Percentiles rank a stretch among this genome's conserved stretches.
Evolutionary conservation across 2,329 filamentous ascomycete genomes (phyloP).

Genomic region (Westerdykella ornata): DNA sequence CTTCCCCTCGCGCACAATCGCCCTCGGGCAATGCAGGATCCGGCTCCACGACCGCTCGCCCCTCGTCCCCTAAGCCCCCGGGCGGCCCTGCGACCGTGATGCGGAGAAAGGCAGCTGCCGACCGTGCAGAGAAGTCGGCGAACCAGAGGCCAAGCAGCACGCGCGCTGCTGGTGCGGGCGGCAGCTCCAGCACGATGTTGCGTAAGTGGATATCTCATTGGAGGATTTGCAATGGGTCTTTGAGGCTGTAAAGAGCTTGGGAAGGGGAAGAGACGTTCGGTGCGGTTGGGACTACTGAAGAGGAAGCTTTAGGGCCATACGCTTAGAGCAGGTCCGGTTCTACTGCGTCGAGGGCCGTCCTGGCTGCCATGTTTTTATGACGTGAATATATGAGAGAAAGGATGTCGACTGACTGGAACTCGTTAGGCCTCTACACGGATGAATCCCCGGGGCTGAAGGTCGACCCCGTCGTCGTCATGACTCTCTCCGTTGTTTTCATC

Average conservation of each 20-base stretch:
- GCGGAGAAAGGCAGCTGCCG: slow-evolving; percentile 87
- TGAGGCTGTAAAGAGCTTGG: neutral
- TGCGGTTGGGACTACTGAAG: neutral
- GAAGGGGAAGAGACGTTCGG: neutral
- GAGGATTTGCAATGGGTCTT: neutral
- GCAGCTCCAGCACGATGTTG: slow-evolving; percentile 97
- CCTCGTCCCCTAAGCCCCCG: slow-evolving; percentile 80
- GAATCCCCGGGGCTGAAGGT: slow-evolving; percentile 97
- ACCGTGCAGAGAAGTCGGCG: slow-evolving; percentile 94
- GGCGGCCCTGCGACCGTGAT: slow-evolving; percentile 94
- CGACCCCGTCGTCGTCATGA: slow-evolving; percentile 93
- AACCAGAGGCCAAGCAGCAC: slow-evolving; percentile 92
- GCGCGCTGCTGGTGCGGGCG: slow-evolving; percentile 85
- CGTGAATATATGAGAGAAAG: no score
- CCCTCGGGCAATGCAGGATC: slow-evolving; percentile 42
- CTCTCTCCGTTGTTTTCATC: slow-evolving; percentile 95
- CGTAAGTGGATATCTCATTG: slow-evolving; percentile 54
- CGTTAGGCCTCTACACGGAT: slow-evolving; percentile 87
- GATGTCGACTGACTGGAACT: slow-evolving; percentile 9
- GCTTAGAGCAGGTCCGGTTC: no score
- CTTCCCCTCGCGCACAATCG: slow-evolving; percentile 34
- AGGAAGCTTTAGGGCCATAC: no score
- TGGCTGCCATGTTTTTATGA: no score
- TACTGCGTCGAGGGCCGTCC: no score
- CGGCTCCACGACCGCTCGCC: slow-evolving; percentile 66